Conservation (phyloP, 2,329 filamentous ascomycete genomes). For the Ophiostoma tasmaniense region DNA sequence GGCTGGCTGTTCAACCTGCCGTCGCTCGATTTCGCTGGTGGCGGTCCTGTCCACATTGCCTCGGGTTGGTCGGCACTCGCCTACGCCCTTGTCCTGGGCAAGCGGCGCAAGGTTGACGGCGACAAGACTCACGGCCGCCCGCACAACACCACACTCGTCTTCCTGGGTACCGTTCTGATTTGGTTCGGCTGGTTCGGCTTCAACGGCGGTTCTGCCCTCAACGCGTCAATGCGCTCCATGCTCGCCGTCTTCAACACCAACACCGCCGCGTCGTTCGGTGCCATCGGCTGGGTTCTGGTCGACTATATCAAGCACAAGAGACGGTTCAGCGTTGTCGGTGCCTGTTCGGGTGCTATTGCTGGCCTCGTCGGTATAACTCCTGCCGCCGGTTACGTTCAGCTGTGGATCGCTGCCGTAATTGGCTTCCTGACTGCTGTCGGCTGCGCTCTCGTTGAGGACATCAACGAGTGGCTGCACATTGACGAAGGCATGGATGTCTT, state of each 20-base stretch:
- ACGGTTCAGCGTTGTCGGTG: conserved; percentile 90
- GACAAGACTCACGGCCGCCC: conserved; percentile 55
- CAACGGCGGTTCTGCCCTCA: conserved; percentile 77
- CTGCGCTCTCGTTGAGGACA: conserved; percentile 82
- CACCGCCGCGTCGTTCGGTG: conserved; percentile 71
- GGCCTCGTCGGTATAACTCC: conserved; percentile 83
- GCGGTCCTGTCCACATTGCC: conserved; percentile 66
- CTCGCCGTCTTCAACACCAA: conserved; percentile 89
- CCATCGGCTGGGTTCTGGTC: conserved; percentile 74
- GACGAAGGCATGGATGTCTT: conserved; percentile 89
- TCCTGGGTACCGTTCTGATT: conserved; percentile 64
- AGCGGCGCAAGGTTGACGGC: conserved; percentile 42
- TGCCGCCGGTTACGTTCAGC: conserved; percentile 70
- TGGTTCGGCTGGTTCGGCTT: conserved; percentile 98
- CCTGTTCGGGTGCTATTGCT: conserved; percentile 83
- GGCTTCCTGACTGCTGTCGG: conserved; percentile 53
- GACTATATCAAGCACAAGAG: conserved; percentile 80
- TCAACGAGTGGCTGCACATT: conserved; percentile 64
- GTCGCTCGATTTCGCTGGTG: conserved; percentile 66
- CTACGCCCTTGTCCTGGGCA: conserved; percentile 65
- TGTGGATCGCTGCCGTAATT: conserved; percentile 51
- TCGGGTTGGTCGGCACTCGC: conserved; percentile 64
- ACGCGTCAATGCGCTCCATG: conserved; percentile 75
- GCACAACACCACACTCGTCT: conserved; percentile 66
- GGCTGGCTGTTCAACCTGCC: conserved; percentile 64